Evolutionary conservation across 2,329 filamentous ascomycete species (phyloP).

Genomic region (Aspergillus cejpii): DNA sequence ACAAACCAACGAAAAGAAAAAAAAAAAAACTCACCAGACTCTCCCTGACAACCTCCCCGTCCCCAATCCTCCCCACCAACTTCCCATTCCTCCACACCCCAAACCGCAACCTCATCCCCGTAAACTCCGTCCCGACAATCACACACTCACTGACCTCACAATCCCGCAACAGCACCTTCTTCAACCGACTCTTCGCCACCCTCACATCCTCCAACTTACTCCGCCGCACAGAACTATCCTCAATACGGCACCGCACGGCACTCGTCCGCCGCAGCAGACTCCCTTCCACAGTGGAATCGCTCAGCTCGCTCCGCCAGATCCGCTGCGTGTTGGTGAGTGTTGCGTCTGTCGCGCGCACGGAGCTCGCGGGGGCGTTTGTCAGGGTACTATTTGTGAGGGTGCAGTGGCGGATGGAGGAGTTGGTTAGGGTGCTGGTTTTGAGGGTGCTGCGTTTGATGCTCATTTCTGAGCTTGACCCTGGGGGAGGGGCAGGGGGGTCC

Average conservation of each 20-base stretch:
- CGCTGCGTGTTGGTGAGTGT: conserved; percentile 10
- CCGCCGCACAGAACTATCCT: conserved; percentile 8
- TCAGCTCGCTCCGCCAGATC: conserved; percentile 13
- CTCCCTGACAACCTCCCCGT: conserved; percentile 12
- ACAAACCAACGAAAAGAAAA: background rate
- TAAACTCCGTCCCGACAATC: conserved; percentile 17
- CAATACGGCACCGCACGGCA: conserved; percentile 10
- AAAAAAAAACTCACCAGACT: conserved; percentile 8
- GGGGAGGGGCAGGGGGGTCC: background rate
- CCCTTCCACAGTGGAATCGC: conserved; percentile 12
- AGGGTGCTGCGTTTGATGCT: conserved; percentile 16
- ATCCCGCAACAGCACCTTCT: conserved; percentile 10
- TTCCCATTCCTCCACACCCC: conserved; percentile 23
- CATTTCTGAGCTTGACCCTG: background rate
- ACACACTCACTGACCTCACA: conserved; percentile 22
- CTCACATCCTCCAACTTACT: conserved; percentile 10
- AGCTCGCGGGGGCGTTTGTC: conserved; percentile 8
- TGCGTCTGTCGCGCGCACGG: conserved; percentile 10
- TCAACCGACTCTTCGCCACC: conserved; percentile 9
- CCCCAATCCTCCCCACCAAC: conserved; percentile 17
- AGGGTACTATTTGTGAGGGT: conserved; percentile 14
- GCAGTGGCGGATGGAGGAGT: conserved; percentile 12
- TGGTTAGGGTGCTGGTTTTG: conserved; percentile 12
- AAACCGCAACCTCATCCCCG: conserved; percentile 20
- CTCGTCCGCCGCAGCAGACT: conserved; percentile 13